Base-by-base conservation (phyloP, 768 basidiomycete genomes). In the Paxillus involutus region DNA sequence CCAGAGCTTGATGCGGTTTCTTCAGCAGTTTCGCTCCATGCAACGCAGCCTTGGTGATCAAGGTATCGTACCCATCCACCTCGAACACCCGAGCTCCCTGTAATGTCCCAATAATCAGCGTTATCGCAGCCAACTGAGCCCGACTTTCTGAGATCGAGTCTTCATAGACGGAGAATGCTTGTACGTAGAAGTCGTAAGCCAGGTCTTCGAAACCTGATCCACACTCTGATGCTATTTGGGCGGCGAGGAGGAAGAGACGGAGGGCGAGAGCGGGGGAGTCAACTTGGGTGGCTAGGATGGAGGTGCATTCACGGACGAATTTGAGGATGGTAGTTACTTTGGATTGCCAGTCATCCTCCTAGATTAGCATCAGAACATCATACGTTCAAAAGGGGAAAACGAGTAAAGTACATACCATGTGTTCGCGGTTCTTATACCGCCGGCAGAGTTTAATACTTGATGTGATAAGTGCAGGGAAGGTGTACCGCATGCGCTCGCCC, bases 11-110 rank as follows among this genome's bases (percentile, higher is more conserved):
- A 70, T 98, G 96, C 12, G 93, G 93, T 80, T 99, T 98, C 81
- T 99, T 99, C 71, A 99, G 71, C 59, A 98, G 73, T 73, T 96
- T 96, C 30, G 94, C 91, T 5, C 93, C 94, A 69, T 99, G 97
- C 59, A 98, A 74, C 6, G 96, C 96, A n/a, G 96, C 97, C 73
- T 99, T 98, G 26, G 97, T 98, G 64, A 98, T 94, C 57, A 99
- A 74, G 3, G 96, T 98, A 65, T 98, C 97, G 66, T 97, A 98
- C 69, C 96, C 96, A 63, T 99, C 97, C 45, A 81, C 81, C 35
- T 88, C 88, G 65, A 98, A 98, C n/a, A 95, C 94, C 57, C 86
- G 78, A 32, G 93, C 89, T 10, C 88, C 85, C 52, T 93, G 91
- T 39, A 99, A 75, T 6, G 94, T 91, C 46, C 89, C 88, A 55